phyloP scores from a whole-genome alignment of 169 alveolate species.

The Eimeria necatrix region DNA sequence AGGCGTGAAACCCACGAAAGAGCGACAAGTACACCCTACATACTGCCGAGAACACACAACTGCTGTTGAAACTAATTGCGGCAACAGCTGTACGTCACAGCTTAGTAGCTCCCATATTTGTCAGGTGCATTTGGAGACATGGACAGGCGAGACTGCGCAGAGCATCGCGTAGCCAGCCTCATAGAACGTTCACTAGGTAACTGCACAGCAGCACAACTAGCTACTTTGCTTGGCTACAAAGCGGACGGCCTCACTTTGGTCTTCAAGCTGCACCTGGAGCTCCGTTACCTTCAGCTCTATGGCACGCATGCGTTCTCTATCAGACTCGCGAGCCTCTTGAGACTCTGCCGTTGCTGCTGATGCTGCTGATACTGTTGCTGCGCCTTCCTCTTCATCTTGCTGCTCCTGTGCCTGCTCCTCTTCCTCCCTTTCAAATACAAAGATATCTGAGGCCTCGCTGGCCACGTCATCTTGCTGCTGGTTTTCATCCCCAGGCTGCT shows the following conservation, averaged over 20 bases:
- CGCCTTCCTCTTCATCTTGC: constrained; percentile 46
- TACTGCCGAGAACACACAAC: too few relatives aligned
- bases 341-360: constrained; percentile 71
- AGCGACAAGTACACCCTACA: too few relatives aligned
- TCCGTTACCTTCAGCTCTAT: constrained; percentile 78
- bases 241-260: constrained; percentile 39
- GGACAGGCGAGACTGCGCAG: not conserved
- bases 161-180: not conserved
- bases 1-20: not conserved
- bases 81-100: too few relatives aligned
- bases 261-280: constrained; percentile 74
- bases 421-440: constrained; percentile 67
- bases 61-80: too few relatives aligned
- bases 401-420: constrained; percentile 70
- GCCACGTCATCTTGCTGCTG: constrained; percentile 71
- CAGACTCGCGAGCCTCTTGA: constrained; percentile 72
- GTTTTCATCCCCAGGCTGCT: constrained; percentile 60
- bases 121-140: too few relatives aligned
- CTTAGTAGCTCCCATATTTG: too few relatives aligned
- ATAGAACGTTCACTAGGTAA: not conserved
- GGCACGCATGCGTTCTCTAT: constrained; percentile 73
- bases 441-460: constrained; percentile 72
- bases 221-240: not conserved
- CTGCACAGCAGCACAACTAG: too few relatives aligned
- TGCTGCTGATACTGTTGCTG: constrained; percentile 27